A percentile compares a stretch with the other conserved stretches of the same genome.
Conservation (phyloP, 2,329 filamentous ascomycete genomes). For the Ceratocystis lukuohia region DNA sequence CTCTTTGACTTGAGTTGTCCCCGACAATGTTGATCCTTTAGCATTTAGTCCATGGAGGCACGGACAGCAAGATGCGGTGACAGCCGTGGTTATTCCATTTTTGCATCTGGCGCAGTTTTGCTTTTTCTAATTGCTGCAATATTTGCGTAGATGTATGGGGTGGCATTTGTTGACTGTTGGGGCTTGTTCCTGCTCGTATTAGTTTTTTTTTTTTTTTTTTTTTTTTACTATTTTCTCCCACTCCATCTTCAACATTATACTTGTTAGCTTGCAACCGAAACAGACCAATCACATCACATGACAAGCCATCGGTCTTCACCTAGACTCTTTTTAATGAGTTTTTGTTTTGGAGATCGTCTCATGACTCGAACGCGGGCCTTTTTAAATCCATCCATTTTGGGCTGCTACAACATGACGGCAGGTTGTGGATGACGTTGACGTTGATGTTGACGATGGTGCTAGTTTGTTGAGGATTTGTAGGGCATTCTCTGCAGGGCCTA, state of each 20-base stretch:
- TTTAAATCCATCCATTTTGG: not conserved
- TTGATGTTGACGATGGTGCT: not conserved
- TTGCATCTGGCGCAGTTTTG: not conserved
- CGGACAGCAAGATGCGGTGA: conserved; percentile 5
- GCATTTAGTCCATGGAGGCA: not conserved
- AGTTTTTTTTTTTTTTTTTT: not conserved
- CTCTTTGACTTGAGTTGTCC: not conserved
- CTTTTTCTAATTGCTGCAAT: not conserved
- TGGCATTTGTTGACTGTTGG: conserved; percentile 4
- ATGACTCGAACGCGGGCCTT: not conserved
- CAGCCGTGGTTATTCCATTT: not conserved
- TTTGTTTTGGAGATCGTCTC: not conserved
- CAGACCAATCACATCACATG: not conserved
- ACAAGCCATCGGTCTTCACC: not conserved
- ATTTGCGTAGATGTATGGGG: not conserved
- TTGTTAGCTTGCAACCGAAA: not conserved
- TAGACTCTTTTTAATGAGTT: not conserved
- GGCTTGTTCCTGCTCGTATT: not conserved
- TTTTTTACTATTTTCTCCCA: not conserved
- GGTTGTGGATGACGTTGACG: not conserved
- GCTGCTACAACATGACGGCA: not conserved
- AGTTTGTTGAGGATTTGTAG: not conserved
- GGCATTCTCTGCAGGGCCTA: not conserved
- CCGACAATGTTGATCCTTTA: conserved; percentile 6
- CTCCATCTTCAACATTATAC: not conserved